A percentile compares a stretch with the other conserved stretches of the same genome.
Evolutionary conservation across 495 filamentous ascomycete genomes (phyloP).

Genomic region (Penicillium salamii): DNA sequence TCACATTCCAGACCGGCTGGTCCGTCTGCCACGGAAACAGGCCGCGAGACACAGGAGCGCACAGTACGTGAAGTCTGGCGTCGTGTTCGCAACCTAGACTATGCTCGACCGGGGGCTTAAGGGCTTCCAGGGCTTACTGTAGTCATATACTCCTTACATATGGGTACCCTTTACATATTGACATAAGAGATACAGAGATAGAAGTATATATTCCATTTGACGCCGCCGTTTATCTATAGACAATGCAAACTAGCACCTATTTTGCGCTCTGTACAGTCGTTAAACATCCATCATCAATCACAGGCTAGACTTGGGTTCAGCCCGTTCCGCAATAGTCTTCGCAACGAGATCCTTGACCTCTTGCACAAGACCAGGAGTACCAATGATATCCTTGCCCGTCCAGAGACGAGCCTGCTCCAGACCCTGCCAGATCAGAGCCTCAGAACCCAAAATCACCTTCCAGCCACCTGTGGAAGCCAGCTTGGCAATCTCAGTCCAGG

Average conservation of each 20-base stretch:
- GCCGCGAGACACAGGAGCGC: slow-evolving; percentile 60
- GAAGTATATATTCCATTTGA: slow-evolving; percentile 13
- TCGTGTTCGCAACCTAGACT: slow-evolving; percentile 58
- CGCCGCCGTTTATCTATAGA: slow-evolving; percentile 18
- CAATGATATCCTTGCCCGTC: slow-evolving; percentile 52
- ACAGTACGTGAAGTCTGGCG: slow-evolving; percentile 68
- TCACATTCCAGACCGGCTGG: slow-evolving; percentile 53
- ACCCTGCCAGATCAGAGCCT: slow-evolving; percentile 74
- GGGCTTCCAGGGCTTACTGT: no score
- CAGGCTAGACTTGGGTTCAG: slow-evolving; percentile 26
- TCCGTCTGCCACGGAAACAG: slow-evolving; percentile 55
- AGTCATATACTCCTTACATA: no score
- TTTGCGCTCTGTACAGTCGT: slow-evolving; percentile 30
- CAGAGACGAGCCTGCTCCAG: slow-evolving; percentile 67
- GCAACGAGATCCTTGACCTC: slow-evolving; percentile 51
- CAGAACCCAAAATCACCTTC: slow-evolving; percentile 67
- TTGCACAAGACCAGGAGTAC: slow-evolving; percentile 50
- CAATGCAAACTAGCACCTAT: slow-evolving; percentile 29
- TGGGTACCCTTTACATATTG: neutral
- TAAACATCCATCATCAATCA: slow-evolving; percentile 18
- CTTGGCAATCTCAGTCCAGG: slow-evolving; percentile 60
- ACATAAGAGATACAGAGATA: neutral
- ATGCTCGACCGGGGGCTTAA: slow-evolving; percentile 52
- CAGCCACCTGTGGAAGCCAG: slow-evolving; percentile 57
- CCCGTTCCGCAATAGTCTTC: slow-evolving; percentile 33